A percentile compares a stretch with the other conserved stretches of the same genome.
phyloP scores from a whole-genome alignment of 306 rosid genomes.

The Myrica gale region DNA sequence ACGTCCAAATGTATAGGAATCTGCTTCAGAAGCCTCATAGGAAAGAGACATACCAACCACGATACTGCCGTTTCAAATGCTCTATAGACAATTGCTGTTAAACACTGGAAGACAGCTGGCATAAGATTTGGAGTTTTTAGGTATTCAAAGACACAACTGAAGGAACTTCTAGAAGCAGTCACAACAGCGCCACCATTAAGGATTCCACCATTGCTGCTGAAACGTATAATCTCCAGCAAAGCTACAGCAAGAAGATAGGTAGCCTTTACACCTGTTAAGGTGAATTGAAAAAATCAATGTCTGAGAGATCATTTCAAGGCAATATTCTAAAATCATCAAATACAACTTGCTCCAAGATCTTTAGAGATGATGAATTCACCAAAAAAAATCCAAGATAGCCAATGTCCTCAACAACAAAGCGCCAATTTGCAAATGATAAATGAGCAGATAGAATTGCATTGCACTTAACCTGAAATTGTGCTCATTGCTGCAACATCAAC shows the following conservation, averaged over 20 bases:
- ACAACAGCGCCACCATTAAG: constrained; percentile 71
- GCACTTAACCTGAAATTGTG: constrained; percentile 77
- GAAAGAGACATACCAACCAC: constrained; percentile 79
- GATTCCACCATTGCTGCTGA: constrained; percentile 93
- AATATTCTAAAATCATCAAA: not conserved
- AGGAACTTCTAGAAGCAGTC: constrained; percentile 81
- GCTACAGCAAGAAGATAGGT: constrained; percentile 99
- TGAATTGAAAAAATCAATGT: constrained; percentile 11
- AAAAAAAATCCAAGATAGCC: not conserved
- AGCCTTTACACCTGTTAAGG: constrained; percentile 86
- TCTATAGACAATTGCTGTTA: constrained; percentile 85
- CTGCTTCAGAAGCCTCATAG: constrained; percentile 24
- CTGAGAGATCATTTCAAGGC: constrained; percentile 12
- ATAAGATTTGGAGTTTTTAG: constrained; percentile 91
- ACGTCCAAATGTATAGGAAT: not conserved
- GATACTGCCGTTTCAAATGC: constrained; percentile 83
- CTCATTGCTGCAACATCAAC: constrained; percentile 85
- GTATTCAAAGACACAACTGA: constrained; percentile 92
- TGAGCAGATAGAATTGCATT: constrained; percentile 14
- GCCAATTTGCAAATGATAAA: not conserved
- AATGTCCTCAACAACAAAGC: not conserved
- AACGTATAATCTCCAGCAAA: constrained; percentile 91
- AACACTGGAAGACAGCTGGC: constrained; percentile 95
- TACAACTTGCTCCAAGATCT: not conserved
- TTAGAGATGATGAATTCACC: not conserved